These are phyloP conservation scores for Cyberlindnera misumaiensis DNA, from an alignment of 805 yeast genomes.

Conservation along the genomic window DNA sequence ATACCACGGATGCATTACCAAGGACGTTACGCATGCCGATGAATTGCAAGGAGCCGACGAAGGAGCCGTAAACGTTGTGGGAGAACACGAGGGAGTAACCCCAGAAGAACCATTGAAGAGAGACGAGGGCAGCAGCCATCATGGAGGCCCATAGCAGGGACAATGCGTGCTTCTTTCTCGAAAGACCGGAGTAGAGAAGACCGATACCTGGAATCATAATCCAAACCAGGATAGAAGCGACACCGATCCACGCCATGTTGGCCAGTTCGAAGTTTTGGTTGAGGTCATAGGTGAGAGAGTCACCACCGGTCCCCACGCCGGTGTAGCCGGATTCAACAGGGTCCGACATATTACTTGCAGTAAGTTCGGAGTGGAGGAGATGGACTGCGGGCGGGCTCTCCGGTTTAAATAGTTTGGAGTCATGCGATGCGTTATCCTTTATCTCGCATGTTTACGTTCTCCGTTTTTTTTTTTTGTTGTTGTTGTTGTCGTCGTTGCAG, in stretches of 20 bases:
- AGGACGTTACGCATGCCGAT: conserved; percentile 77
- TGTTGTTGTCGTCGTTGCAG: too few relatives aligned
- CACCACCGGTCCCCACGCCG: conserved; percentile 71
- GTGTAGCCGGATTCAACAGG: conserved; percentile 38
- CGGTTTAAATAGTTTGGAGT: too few relatives aligned
- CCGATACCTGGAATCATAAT: conserved; percentile 97
- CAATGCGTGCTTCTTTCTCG: conserved; percentile 93
- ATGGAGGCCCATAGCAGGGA: conserved; percentile 91
- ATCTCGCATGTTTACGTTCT: too few relatives aligned
- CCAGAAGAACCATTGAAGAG: conserved; percentile 98
- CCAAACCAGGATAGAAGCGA: conserved; percentile 79
- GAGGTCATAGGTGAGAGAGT: conserved; percentile 65
- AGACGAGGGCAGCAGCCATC: conserved; percentile 75
- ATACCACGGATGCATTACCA: conserved; percentile 67
- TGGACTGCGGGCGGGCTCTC: too few relatives aligned
- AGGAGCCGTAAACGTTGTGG: conserved; percentile 50
- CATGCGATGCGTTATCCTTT: too few relatives aligned
- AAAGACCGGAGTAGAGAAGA: conserved; percentile 82
- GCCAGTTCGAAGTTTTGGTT: conserved; percentile 65
- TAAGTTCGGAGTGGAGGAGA: too few relatives aligned
- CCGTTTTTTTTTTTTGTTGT: too few relatives aligned
- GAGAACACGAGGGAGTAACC: conserved; percentile 89
- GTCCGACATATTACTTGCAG: conserved; percentile 16
- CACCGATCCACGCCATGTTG: conserved; percentile 82
- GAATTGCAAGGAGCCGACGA: conserved; percentile 76